Conservation (phyloP, 2,329 filamentous ascomycete genomes). For the Samsoniella hepiali region DNA sequence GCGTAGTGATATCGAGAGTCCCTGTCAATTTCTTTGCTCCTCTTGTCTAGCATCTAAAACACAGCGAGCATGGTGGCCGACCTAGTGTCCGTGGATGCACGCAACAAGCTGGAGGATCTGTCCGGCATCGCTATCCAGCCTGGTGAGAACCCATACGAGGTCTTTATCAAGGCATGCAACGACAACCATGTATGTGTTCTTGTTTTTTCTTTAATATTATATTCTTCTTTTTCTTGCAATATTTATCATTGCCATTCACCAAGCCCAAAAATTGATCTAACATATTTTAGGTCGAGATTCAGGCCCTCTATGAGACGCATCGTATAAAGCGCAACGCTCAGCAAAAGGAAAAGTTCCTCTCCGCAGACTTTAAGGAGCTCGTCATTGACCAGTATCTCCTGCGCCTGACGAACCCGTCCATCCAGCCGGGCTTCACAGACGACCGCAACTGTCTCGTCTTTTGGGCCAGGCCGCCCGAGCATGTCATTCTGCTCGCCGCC, state of each 20-base stretch:
- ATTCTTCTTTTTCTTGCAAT: too few species aligned
- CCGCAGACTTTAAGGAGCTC: constrained; percentile 64
- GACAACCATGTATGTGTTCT: constrained; percentile 58
- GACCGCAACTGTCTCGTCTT: constrained; percentile 79
- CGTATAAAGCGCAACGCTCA: constrained; percentile 71
- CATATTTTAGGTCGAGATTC: constrained; percentile 58
- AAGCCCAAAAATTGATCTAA: background rate
- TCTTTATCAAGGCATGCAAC: constrained; percentile 65
- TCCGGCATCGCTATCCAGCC: constrained; percentile 48
- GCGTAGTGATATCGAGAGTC: background rate
- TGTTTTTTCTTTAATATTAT: too few species aligned
- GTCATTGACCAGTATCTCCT: constrained; percentile 73
- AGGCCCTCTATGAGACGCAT: constrained; percentile 70
- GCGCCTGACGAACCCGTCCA: constrained; percentile 60
- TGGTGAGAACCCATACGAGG: constrained; percentile 71
- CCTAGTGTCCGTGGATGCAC: constrained; percentile 40
- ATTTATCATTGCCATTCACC: too few species aligned
- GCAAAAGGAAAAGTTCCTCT: constrained; percentile 71
- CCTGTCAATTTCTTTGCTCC: background rate
- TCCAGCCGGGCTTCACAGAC: constrained; percentile 70
- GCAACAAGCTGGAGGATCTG: constrained; percentile 53
- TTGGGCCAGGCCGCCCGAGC: constrained; percentile 78
- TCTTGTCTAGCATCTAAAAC: background rate
- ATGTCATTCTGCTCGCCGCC: constrained; percentile 64
- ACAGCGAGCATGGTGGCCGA: constrained; percentile 21